These are phyloP conservation scores for Taphrina confusa DNA, from an alignment of 1,139 yeast genomes.

Conservation along the genomic window DNA sequence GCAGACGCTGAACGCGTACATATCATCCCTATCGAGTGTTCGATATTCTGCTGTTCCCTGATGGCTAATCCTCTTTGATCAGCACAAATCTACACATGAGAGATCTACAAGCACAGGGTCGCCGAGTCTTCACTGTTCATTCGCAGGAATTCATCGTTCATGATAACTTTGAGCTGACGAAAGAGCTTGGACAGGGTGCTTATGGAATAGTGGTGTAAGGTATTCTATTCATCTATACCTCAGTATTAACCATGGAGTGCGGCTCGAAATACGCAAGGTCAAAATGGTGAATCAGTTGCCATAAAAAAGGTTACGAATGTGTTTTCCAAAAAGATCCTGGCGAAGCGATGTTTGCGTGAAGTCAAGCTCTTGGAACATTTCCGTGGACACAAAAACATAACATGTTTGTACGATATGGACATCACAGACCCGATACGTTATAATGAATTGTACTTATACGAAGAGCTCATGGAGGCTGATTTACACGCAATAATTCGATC, in stretches of 20 bases:
- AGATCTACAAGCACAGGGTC: conserved; percentile 18
- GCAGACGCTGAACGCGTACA: no score
- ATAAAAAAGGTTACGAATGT: conserved; percentile 92
- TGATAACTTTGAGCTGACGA: conserved; percentile 58
- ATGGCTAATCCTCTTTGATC: no score
- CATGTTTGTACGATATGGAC: conserved; percentile 90
- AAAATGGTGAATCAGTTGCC: conserved; percentile 70
- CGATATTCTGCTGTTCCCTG: no score
- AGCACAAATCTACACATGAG: neutral
- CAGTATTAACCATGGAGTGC: conserved; percentile 47
- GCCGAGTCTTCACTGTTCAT: conserved; percentile 19
- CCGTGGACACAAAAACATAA: conserved; percentile 88
- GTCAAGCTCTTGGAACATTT: conserved; percentile 83
- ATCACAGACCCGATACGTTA: conserved; percentile 81
- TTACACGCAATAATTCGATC: conserved; percentile 95
- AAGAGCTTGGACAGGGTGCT: conserved; percentile 95
- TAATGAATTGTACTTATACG: conserved; percentile 88
- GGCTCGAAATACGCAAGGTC: conserved; percentile 71
- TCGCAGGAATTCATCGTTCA: conserved; percentile 36
- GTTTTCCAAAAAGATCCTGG: conserved; percentile 80
- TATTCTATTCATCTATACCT: neutral
- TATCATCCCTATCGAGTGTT: no score
- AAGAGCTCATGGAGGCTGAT: conserved; percentile 84
- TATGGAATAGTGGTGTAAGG: conserved; percentile 75
- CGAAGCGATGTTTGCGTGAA: conserved; percentile 88